Base-by-base conservation (phyloP, 208 protist species). In the Trypanosoma melophagium region DNA sequence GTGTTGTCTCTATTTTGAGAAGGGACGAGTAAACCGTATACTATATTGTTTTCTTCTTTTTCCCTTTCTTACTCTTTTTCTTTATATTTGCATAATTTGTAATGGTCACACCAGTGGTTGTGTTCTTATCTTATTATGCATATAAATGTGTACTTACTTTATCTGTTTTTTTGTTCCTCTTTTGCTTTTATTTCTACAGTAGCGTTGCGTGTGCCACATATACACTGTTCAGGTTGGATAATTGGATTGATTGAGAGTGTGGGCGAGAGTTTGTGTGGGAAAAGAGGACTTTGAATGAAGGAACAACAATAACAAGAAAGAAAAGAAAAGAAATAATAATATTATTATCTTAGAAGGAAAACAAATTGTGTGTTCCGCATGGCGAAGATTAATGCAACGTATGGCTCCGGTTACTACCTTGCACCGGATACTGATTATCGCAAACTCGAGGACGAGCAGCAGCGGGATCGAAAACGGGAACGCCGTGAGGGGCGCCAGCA, bases 381-480 rank as follows among this genome's bases (percentile, higher is more conserved):
- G 89, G 81, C 86, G 17, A 95, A 95, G 61, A 95, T 95, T 52
- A 95, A 95, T 56, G 83, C 89, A 21, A 95, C 89, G 9, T 95
- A 92, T 72, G 86, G 86, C 69, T 89, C 82, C 13, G 89, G 89
- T 52, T 92, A 92, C 77, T 95, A 92, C 72, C 74, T 95, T 49
- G 79, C 76, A 35, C 86, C 78, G 2, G 89, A 95, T 76, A 83
- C 80, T 3, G 89, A 95, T 66, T 91, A 86, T 71, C 85, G 89
- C 38, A 90, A 89, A 41, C 79, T 95, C 12, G 84, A 91, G 59
- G 89, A 95, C 54, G 58, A 79, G 57, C 86, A 87, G 52, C 40
- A 72, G 14, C 51, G 54, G 19, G 76, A 91, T 66, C 56, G 80
- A 51, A 82, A 77, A 28, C 70, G 77, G 24, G 74, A 87, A 68